Percentiles rank a stretch among this genome's conserved stretches.
Evolutionary conservation across 176 grass and related monocot genomes (phyloP).

Genomic region (Oryza australiensis): DNA sequence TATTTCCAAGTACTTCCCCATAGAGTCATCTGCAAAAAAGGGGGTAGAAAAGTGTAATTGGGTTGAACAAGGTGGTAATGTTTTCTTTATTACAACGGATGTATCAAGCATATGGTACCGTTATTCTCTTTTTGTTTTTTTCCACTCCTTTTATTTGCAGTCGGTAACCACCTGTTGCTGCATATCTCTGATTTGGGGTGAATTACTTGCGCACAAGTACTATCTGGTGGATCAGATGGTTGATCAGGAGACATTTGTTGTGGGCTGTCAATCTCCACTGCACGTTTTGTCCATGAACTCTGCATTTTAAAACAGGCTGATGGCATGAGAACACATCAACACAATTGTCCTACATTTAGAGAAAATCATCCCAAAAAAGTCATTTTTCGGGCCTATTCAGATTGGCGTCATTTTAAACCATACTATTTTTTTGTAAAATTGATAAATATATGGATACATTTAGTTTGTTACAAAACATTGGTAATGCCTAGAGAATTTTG

Average conservation of each 20-base stretch:
- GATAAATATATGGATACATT: too few relatives aligned
- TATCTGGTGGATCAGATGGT: constrained; percentile 70
- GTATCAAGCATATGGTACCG: constrained; percentile 50
- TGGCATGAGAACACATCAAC: constrained; percentile 22
- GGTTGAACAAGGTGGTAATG: constrained; percentile 21
- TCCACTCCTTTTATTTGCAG: constrained; percentile 38
- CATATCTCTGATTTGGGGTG: constrained; percentile 68
- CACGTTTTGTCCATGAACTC: constrained; percentile 90
- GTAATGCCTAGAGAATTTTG: too few relatives aligned
- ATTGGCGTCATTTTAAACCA: too few relatives aligned
- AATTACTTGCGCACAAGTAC: constrained; percentile 89
- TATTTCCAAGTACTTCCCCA: constrained; percentile 87
- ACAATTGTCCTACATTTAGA: not conserved
- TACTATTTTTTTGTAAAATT: too few relatives aligned
- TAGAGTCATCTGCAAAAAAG: constrained; percentile 66
- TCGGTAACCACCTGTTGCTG: constrained; percentile 61
- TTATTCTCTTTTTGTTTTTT: constrained; percentile 61
- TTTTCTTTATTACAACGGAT: constrained; percentile 19
- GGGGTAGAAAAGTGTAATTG: constrained; percentile 13
- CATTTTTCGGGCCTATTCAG: too few relatives aligned
- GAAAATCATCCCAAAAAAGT: not conserved
- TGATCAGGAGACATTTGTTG: constrained; percentile 60
- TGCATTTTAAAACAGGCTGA: constrained; percentile 50
- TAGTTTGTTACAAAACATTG: too few relatives aligned
- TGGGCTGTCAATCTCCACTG: constrained; percentile 78